Base-by-base conservation (phyloP, 2,329 filamentous ascomycete species). In the Aspergillus tanneri region DNA sequence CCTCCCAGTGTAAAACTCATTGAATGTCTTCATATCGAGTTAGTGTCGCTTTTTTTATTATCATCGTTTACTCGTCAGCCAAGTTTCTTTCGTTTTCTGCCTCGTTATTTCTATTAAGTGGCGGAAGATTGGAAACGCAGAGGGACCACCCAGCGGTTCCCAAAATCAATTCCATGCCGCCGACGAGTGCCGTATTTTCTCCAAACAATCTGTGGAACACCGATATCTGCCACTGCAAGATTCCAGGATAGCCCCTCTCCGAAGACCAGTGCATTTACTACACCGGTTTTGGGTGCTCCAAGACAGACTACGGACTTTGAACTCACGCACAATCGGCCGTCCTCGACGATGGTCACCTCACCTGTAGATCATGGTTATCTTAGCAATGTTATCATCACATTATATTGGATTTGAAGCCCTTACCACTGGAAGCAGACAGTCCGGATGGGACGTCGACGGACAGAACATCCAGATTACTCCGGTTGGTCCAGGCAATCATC, bases 401-500 rank as follows among this genome's bases (percentile, higher is more conserved):
- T 19, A 34, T 14, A 25, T 25, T 10, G 1, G n/a, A 11, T 5
- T 14, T 10, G n/a, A 4, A 9, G 10, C 8, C 78, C 64, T 80
- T 80, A 61, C 90, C 90, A 30, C 84, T 85, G 0, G 84, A 83
- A 2, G 88, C 89, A 55, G 92, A 90, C 41, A 96, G 83, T 4
- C 93, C 93, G 0, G 88, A 92, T 0, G 93, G 93, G 5, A 95
- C 83, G 65, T 96, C 92, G n/a, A 99, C 82, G 0, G 90, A 88
- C 16, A 99, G 74, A 3, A 93, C 86, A 49, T 86, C 84, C 0
- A 90, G 85, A 55, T 90, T 88, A 64, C 86, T 88, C 55, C 90
- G 86, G 65, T 96, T 97, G 2, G 90, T 87, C 90, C 91, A 97
- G 54, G 90, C 87, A 62, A 96, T 93, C 63, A 96, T 82, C 63